A percentile compares a stretch with the other conserved stretches of the same genome.
phyloP scores from a whole-genome alignment of 140 eudicot species.

The Oenanthe javanica region DNA sequence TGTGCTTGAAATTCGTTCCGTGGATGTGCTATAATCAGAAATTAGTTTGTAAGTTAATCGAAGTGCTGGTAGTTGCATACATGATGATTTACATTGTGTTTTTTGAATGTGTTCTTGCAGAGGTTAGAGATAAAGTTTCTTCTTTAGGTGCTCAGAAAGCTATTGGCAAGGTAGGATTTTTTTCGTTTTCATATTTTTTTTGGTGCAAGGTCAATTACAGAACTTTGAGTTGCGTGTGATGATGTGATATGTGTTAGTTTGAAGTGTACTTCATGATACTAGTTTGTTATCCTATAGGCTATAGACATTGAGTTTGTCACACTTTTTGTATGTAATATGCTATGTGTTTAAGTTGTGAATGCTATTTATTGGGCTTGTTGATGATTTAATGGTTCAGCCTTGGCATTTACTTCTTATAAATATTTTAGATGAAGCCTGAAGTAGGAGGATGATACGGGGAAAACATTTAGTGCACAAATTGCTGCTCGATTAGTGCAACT shows the following conservation, averaged over 20 bases:
- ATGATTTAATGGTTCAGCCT: not conserved
- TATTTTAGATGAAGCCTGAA: not conserved
- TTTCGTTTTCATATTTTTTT: too few species aligned
- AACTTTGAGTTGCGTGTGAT: not conserved
- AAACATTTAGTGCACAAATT: not conserved
- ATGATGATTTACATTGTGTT: not conserved
- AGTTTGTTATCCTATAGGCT: not conserved
- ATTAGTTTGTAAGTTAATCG: not conserved
- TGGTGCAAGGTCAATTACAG: too few species aligned
- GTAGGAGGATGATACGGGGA: not conserved
- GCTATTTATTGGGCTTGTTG: not conserved
- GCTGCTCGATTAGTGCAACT: not conserved
- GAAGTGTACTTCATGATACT: not conserved
- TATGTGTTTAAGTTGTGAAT: not conserved
- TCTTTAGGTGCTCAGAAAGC: constrained; percentile 47
- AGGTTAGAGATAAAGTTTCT: constrained; percentile 61
- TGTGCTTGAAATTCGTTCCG: not conserved
- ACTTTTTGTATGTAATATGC: not conserved
- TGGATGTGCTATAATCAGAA: not conserved
- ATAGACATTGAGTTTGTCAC: not conserved
- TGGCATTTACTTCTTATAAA: too few species aligned
- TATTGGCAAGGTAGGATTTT: constrained; percentile 15
- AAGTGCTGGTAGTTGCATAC: not conserved
- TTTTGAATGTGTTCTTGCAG: constrained; percentile 24
- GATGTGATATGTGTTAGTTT: not conserved